Evolutionary conservation across 345 rosid genomes (phyloP), one percentile per base, ranked within the genome.

Genomic region (Kandelia obovata): DNA sequence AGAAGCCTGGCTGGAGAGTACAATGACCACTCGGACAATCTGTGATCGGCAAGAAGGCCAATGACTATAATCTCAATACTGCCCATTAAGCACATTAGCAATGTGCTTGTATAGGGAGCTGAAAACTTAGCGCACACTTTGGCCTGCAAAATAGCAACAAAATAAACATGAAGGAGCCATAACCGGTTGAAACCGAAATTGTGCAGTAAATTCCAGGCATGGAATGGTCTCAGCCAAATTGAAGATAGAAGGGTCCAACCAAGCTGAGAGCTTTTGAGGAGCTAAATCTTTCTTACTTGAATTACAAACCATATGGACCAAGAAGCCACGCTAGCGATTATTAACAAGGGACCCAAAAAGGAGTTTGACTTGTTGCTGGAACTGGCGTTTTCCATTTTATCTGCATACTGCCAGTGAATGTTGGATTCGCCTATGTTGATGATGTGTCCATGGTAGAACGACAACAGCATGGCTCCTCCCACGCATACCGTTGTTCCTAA

Each of bases 381-480:
- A 60, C 37, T 69, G 6, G 61, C 65, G 10, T 39, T 66, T 21
- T 71, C 58, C 65, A 80, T 82, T 46, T 73, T 65, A 56, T 85
- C 79, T 6, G 86, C 96, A 71, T 87, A 90, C 2, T 72, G 76
- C 97, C 96, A 90, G 66, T 92, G 96, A 67, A 95, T 84, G 72
- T 77, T 74, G 6, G 98, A 88, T 74, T 81, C 77, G 3, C 91
- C 88, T 3, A 88, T 78, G 27, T 73, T 83, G 23, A 95, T 68
- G 20, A 32, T 65, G 27, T 79, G 80, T 25, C 97, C 97, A 71
- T 90, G 96, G 82, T 90, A 95, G 65, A 92, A 95, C 3, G 98
- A 92, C 62, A 92, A 78, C 73, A 95, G 47, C 98, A 95, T 95
- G 21, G 98, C 97, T 62, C 99, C 99, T 5, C 86, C 84, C 27